Conservation (phyloP, 768 basidiomycete genomes). For the Hemileccinum impolitum region DNA sequence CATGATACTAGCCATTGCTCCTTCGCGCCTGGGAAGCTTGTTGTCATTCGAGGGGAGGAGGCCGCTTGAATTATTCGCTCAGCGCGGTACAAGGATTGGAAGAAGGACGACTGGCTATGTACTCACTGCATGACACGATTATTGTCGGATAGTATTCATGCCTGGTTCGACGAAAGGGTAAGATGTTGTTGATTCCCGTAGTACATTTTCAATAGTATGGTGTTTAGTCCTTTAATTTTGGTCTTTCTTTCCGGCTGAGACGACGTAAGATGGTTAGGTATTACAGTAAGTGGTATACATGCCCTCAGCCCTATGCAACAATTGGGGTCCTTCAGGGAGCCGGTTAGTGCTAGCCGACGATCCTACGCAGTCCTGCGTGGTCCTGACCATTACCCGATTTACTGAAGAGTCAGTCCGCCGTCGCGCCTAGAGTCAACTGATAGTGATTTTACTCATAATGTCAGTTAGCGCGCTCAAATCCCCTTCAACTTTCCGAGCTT, state of each 20-base stretch:
- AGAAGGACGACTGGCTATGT: constrained; percentile 32
- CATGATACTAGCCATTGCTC: constrained; percentile 6
- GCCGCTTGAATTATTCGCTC: constrained; percentile 14
- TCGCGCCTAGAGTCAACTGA: constrained; percentile 29
- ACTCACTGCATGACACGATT: constrained; percentile 26
- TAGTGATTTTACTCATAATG: constrained; percentile 61
- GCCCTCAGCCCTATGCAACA: background rate
- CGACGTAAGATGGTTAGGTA: constrained; percentile 7
- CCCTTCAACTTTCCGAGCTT: constrained; percentile 29
- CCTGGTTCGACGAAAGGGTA: constrained; percentile 11
- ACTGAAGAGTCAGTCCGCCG: too few species aligned
- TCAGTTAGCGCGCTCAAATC: constrained; percentile 60
- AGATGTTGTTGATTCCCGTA: background rate
- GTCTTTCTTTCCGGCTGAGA: background rate
- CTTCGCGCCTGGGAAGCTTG: background rate
- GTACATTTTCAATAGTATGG: background rate
- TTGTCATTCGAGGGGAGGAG: constrained; percentile 4
- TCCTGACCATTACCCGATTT: too few species aligned
- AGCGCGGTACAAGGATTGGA: constrained; percentile 24
- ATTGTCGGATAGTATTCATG: constrained; percentile 7
- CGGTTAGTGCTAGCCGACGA: too few species aligned
- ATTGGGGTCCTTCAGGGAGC: too few species aligned
- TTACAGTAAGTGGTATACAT: constrained; percentile 28
- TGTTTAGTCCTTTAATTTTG: background rate
- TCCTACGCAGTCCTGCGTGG: too few species aligned